Conservation (phyloP, 495 filamentous ascomycete genomes). For the Annulohypoxylon stygium region DNA sequence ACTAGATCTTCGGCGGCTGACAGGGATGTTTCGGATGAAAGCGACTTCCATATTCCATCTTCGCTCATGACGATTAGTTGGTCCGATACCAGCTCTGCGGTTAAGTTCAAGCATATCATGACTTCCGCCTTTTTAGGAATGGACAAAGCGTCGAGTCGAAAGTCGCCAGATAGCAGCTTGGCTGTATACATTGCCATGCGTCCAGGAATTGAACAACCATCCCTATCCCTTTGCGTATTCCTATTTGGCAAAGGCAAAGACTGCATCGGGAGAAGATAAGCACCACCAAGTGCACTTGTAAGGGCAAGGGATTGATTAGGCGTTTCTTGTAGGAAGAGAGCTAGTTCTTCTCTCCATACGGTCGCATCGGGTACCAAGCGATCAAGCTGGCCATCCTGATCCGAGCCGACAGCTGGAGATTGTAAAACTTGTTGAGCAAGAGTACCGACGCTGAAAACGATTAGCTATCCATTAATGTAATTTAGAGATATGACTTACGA, state of each 20-base stretch:
- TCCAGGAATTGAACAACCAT: conserved; percentile 77
- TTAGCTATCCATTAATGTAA: conserved; percentile 24
- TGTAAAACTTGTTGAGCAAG: conserved; percentile 58
- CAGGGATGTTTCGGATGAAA: conserved; percentile 61
- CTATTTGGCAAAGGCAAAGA: conserved; percentile 24
- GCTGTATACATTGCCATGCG: conserved; percentile 78
- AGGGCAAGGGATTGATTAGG: conserved; percentile 76
- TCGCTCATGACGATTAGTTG: conserved; percentile 56
- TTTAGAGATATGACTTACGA: conserved; percentile 48
- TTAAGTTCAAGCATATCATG: conserved; percentile 57
- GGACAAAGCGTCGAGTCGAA: conserved; percentile 50
- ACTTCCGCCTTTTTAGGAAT: conserved; percentile 54
- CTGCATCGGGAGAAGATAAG: conserved; percentile 72
- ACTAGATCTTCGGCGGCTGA: conserved; percentile 73
- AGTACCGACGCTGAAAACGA: conserved; percentile 55
- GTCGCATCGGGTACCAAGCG: conserved; percentile 58
- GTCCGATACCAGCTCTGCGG: conserved; percentile 58
- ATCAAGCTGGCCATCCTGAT: conserved; percentile 15
- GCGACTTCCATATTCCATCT: conserved; percentile 54
- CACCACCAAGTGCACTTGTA: conserved; percentile 77
- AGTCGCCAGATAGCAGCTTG: conserved; percentile 62
- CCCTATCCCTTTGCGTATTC: conserved; percentile 66
- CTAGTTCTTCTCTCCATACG: conserved; percentile 63
- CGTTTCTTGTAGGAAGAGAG: conserved; percentile 66
- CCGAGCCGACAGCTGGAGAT: conserved; percentile 41